Conservation (phyloP, 1,139 yeast species). For the Tardiomyces digboiensis region DNA sequence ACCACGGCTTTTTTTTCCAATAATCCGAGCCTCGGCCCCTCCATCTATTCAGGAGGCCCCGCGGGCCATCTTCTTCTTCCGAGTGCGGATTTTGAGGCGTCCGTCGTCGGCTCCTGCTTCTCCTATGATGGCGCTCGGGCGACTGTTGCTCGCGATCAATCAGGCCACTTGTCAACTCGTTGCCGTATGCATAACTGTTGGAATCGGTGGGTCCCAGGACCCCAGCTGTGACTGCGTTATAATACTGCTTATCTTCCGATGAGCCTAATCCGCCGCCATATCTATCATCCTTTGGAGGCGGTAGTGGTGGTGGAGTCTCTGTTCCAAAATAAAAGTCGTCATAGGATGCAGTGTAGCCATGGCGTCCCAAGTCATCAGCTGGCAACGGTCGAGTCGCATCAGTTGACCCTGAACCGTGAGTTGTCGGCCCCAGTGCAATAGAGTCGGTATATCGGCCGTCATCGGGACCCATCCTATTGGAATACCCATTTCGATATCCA, state of each 20-base stretch:
- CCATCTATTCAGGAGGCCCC: neutral
- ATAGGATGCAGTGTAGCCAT: neutral
- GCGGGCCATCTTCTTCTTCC: neutral
- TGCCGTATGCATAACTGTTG: neutral
- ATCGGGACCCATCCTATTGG: neutral
- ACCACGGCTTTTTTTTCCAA: slow-evolving; percentile 18
- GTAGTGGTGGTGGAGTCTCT: neutral
- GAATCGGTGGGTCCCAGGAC: neutral
- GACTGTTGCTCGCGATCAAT: neutral
- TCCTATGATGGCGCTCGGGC: neutral
- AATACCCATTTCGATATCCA: neutral
- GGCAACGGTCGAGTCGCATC: neutral
- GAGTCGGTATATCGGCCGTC: neutral
- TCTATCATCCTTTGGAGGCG: neutral
- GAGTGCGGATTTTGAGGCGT: neutral
- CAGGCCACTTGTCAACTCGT: neutral
- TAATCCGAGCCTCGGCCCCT: neutral
- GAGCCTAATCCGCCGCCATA: neutral
- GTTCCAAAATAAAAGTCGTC: neutral
- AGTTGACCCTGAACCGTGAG: no score
- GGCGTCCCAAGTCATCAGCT: neutral
- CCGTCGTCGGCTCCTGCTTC: neutral
- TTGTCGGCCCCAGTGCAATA: neutral
- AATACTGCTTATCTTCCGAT: neutral
- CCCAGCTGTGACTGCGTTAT: neutral